Conservation (phyloP, 2,329 filamentous ascomycete species). For the Tolypocladium ophioglossoides region DNA sequence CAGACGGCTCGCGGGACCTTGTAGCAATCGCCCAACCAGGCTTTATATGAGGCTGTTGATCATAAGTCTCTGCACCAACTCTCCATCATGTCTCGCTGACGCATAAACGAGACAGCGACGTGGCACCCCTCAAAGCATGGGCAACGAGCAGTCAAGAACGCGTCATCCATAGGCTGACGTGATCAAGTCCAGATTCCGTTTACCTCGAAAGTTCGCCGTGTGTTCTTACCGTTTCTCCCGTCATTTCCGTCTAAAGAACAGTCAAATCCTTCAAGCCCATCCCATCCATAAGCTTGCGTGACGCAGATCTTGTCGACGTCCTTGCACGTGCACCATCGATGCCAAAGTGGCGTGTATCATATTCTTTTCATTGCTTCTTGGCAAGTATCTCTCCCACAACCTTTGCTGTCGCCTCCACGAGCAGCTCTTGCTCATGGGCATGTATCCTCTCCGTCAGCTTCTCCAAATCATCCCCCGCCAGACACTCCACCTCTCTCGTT, state of each 20-base stretch:
- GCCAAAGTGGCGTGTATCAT: not conserved
- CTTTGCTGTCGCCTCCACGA: slow-evolving; percentile 60
- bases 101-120: not conserved
- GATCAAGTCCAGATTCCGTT: not conserved
- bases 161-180: not conserved
- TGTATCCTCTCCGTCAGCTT: slow-evolving; percentile 66
- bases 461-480: slow-evolving; percentile 50
- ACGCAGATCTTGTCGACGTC: too few relatives aligned
- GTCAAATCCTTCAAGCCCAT: not conserved
- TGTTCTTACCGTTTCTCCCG: not conserved
- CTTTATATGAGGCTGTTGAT: too few relatives aligned
- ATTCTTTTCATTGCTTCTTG: not conserved
- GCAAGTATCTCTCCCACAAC: slow-evolving; percentile 29
- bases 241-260: not conserved
- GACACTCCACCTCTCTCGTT: slow-evolving; percentile 37
- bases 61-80: too few relatives aligned
- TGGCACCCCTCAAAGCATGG: not conserved
- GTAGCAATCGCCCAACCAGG: too few relatives aligned
- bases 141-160: not conserved
- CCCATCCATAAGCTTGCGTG: not conserved
- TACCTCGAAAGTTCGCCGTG: not conserved
- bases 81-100: not conserved
- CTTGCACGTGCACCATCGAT: too few relatives aligned
- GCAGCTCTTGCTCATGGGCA: slow-evolving; percentile 62
- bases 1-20: too few relatives aligned